A percentile compares a stretch with the other conserved stretches of the same genome.
These are phyloP conservation scores for Parietaria judaica DNA, from an alignment of 306 rosid species.

Conservation along the genomic window DNA sequence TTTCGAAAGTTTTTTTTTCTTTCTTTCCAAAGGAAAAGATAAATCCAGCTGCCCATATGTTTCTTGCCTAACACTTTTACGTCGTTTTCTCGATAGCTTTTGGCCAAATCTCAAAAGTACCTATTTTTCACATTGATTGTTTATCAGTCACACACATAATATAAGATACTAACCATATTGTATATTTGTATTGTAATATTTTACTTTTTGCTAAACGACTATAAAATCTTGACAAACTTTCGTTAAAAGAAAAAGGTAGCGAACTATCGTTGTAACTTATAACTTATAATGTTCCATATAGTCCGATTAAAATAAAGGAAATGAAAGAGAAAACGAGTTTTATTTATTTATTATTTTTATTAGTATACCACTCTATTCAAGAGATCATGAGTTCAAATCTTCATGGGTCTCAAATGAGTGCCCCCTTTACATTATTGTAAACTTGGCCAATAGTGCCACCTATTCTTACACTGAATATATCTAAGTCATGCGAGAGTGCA, in stretches of 20 bases:
- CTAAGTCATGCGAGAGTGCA: too few relatives aligned
- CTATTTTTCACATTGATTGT: background rate
- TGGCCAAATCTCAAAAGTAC: background rate
- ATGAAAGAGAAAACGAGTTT: too few relatives aligned
- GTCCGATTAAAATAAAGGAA: too few relatives aligned
- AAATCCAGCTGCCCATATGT: constrained; percentile 1
- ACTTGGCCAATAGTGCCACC: too few relatives aligned
- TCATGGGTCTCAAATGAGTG: too few relatives aligned
- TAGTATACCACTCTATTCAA: too few relatives aligned
- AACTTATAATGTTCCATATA: background rate
- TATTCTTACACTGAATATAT: too few relatives aligned
- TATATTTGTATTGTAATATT: background rate
- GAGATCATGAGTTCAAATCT: too few relatives aligned
- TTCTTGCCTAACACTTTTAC: background rate
- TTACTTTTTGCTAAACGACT: background rate
- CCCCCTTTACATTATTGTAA: too few relatives aligned
- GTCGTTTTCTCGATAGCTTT: background rate
- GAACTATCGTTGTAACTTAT: background rate
- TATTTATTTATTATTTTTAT: too few relatives aligned
- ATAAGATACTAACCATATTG: background rate
- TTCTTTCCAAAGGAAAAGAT: constrained; percentile 2
- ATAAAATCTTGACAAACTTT: background rate
- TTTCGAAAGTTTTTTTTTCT: background rate
- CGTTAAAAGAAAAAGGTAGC: background rate
- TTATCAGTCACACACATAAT: background rate